phyloP scores from a whole-genome alignment of 2,329 filamentous ascomycete genomes.

The Clarireedia sp. region DNA sequence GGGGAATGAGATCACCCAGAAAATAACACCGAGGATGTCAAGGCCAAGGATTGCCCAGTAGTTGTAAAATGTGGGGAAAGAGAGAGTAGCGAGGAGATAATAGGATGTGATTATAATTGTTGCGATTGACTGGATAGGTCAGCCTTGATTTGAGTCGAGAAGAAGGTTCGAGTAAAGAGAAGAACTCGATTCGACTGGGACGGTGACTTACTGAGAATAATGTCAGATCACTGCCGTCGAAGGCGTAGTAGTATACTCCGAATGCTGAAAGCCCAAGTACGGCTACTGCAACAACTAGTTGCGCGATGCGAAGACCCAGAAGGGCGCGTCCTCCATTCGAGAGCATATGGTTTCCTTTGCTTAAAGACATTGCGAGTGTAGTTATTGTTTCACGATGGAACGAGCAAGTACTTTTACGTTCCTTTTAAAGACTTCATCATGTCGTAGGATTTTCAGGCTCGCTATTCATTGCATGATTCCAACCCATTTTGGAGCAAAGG shows the following conservation, averaged over 20 bases:
- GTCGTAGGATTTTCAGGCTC: too few relatives aligned
- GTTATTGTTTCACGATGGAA: too few relatives aligned
- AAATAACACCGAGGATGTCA: background rate
- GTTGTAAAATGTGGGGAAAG: background rate
- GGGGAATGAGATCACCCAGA: background rate
- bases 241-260: background rate
- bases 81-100: background rate
- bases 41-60: slow-evolving; percentile 6
- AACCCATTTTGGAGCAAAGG: too few relatives aligned
- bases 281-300: background rate
- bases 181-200: too few relatives aligned
- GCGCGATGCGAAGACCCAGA: background rate
- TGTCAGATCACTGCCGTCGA: background rate
- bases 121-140: background rate
- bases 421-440: too few relatives aligned
- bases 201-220: slow-evolving; percentile 1
- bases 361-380: background rate
- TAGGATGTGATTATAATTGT: slow-evolving; percentile 1
- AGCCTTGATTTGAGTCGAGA: background rate
- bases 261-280: slow-evolving; percentile 1
- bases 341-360: background rate
- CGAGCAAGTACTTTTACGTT: too few relatives aligned
- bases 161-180: too few relatives aligned
- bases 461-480: too few relatives aligned
- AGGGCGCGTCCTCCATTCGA: background rate